Evolutionary conservation across 768 basidiomycete genomes (phyloP).

Genomic region (Leccinum boreale): DNA sequence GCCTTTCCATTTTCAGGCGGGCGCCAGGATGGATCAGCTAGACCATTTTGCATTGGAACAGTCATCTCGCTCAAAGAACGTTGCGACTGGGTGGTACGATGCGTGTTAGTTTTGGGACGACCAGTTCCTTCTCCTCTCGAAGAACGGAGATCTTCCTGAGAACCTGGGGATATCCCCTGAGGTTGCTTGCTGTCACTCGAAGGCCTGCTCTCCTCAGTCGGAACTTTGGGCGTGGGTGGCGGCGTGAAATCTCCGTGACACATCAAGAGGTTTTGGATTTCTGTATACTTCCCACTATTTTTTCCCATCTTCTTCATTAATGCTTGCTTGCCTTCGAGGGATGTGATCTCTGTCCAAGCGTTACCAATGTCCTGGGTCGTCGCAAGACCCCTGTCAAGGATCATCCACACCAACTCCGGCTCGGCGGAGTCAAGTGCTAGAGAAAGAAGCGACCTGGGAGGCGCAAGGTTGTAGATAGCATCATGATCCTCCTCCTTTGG

Average conservation of each 20-base stretch:
- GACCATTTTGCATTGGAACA: constrained; percentile 1
- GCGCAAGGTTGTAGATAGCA: constrained; percentile 44
- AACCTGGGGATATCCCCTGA: constrained; percentile 6
- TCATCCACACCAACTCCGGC: constrained; percentile 61
- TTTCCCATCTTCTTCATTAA: constrained; percentile 23
- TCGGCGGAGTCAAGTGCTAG: constrained; percentile 59
- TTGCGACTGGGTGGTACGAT: not conserved
- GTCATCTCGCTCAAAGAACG: constrained; percentile 1
- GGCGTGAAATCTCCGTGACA: constrained; percentile 49
- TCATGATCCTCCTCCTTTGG: constrained; percentile 50
- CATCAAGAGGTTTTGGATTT: constrained; percentile 52
- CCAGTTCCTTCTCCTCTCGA: constrained; percentile 9
- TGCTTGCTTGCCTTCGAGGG: constrained; percentile 29
- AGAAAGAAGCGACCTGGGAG: constrained; percentile 45
- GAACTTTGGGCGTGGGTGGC: constrained; percentile 34
- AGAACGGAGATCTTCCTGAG: constrained; percentile 3
- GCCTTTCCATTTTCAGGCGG: constrained; percentile 23
- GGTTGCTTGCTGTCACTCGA: constrained; percentile 13
- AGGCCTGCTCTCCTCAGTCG: constrained; percentile 8
- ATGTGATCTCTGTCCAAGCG: constrained; percentile 49
- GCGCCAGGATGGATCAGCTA: constrained; percentile 7
- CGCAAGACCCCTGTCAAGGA: constrained; percentile 58
- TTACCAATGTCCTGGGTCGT: constrained; percentile 45
- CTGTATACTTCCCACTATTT: constrained; percentile 39
- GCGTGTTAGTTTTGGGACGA: constrained; percentile 5